Evolutionary conservation across 495 filamentous ascomycete genomes (phyloP), one percentile per base, ranked within the genome.

Genomic region (Pseudevernia furfuracea): DNA sequence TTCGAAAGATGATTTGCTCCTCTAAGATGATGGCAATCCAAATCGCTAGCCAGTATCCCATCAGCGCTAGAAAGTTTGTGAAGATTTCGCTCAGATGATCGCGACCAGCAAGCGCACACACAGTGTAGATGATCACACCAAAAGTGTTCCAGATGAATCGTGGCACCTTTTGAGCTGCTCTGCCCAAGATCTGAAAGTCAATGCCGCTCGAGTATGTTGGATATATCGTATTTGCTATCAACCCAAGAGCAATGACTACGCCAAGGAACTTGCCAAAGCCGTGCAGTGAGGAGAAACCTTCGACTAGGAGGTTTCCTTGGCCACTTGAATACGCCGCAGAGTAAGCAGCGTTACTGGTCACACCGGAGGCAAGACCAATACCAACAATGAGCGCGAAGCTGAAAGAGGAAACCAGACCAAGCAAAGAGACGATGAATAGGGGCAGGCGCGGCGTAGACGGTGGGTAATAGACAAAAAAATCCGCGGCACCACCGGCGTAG

Each of bases 241-340:
- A 76, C 2, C 88, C 86, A 2, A 92, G 75, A 0, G 87, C 85
- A 11, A 88, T 76, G n/a, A 92, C 71, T 1, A 90, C 87, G 25
- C 82, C 80, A 71, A 86, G 88, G 77, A 91, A 88, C 67, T 86
- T 85, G 49, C 89, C 89, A 66, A 92, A 92, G 1, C 75, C 76
- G 46, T 83, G 81, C 0, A 91, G 77, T 0, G 84, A 81, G 4
- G 73, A 75, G 70, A 82, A 89, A 25, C 81, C 88, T 69, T 85
- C 82, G 11, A 89, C 85, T 19, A 91, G 82, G 1, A 92, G 80
- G 19, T 79, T 80, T 19, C 85, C 85, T 48, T 80, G 77, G 10
- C 79, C 81, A 21, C 72, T 69, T 25, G 68, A 67, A 64, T 85
- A 89, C 3, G 88, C 88, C 7, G 75, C 71, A 3, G 71, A 70